Base-by-base conservation (phyloP, 1,139 yeast genomes). In the Saccharomycopsis hybrid region DNA sequence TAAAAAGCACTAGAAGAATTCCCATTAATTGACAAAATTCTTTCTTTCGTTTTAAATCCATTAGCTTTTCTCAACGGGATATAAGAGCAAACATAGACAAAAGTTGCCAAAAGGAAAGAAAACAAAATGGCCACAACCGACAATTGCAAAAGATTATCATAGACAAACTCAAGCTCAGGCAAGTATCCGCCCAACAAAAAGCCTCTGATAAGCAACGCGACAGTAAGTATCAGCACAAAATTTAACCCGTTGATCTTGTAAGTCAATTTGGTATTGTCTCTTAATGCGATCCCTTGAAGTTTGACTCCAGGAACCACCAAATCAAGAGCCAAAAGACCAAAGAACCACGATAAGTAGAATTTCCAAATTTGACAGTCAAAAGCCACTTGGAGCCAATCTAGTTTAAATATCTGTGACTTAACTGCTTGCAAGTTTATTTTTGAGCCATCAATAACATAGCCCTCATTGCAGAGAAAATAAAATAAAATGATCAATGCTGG, bases 221-320 rank as follows among this genome's bases (percentile, higher is more conserved):
- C 42, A 0, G 72, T 62, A 8, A 73, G 51, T 1, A 79, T 58
- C 0, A 73, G 61, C 31, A 80, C 71, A 55, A 87, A 71, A 31
- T 75, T 69, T 43, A 74, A 65, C 11, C 98, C 98, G 62, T 92
- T 92, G 69, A 92, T 85, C 61, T 83, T 83, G 68, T 92, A 92
- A 33, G 64, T 63, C 55, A 94, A 73, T 48, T 66, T 64, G 1
- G 86, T 73, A 1, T 92, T 94, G 62, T 89, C 96, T 59, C 97
- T 74, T 55, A 92, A 69, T 47, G 65, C 66, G 2, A 83, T 78
- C 28, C 99, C 99, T 41, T 76, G 61, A 57, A 80, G 72, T 33
- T 65, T 62, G 44, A 72, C 74, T 0, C 98, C 97, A 1, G 97
- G 97, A 32, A 88, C 68, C 7, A 82, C 58, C 13, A 76, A 62